Percentiles rank a stretch among this genome's conserved stretches.
Conservation (phyloP, 176 grass and related monocot species). For the Dendrocalamus sinicus region DNA sequence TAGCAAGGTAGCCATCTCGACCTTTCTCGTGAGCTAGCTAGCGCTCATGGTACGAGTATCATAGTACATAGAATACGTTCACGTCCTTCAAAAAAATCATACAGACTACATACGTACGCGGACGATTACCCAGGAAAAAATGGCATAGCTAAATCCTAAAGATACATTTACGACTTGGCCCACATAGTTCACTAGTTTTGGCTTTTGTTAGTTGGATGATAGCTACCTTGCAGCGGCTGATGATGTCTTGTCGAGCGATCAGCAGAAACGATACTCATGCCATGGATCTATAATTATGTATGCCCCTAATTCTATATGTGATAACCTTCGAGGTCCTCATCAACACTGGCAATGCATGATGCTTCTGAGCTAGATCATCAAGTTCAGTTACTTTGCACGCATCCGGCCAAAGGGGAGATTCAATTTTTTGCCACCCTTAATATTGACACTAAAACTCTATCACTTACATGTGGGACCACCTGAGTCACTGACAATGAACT, state of each 20-base stretch:
- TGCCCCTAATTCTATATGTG: too few relatives aligned
- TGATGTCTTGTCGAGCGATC: background rate
- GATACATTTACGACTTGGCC: too few relatives aligned
- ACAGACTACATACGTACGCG: background rate
- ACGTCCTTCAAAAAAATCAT: background rate
- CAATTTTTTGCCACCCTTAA: too few relatives aligned
- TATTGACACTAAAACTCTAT: too few relatives aligned
- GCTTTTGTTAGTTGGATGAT: constrained; percentile 20
- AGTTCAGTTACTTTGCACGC: background rate
- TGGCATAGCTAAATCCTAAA: background rate
- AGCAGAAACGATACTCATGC: background rate
- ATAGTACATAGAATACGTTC: background rate
- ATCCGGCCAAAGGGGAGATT: background rate
- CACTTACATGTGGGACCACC: too few relatives aligned
- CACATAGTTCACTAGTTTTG: background rate
- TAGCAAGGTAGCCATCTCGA: background rate
- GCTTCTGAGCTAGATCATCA: background rate
- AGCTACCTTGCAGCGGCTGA: background rate
- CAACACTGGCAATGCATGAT: background rate
- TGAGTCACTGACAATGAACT: too few relatives aligned
- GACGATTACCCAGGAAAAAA: background rate
- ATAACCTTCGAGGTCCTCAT: background rate
- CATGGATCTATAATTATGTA: background rate
- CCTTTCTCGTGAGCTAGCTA: background rate
- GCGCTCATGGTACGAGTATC: too few relatives aligned